A percentile compares a stretch with the other conserved stretches of the same genome.
Conservation (phyloP, 495 filamentous ascomycete species). For the Aspergillus nanangensis region DNA sequence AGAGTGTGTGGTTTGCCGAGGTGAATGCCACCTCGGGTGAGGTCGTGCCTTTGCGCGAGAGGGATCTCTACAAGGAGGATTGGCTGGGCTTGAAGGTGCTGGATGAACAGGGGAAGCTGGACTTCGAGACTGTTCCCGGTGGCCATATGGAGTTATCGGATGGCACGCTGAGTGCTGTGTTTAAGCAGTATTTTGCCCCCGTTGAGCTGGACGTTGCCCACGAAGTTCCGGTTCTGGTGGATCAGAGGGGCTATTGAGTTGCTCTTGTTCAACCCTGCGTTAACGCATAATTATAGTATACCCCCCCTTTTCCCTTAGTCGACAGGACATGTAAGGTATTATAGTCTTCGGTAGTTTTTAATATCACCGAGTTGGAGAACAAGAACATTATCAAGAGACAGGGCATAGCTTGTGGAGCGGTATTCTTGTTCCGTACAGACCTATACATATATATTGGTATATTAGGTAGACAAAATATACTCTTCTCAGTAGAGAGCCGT, state of each 20-base stretch:
- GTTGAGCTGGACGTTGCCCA: conserved; percentile 20
- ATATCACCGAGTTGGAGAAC: too few relatives aligned
- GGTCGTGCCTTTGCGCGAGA: conserved; percentile 63
- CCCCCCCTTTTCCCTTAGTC: too few relatives aligned
- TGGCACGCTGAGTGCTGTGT: conserved; percentile 57
- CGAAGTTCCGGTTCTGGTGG: conserved; percentile 12
- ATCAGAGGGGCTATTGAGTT: conserved; percentile 14
- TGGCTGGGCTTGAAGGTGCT: conserved; percentile 85
- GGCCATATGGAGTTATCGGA: conserved; percentile 81
- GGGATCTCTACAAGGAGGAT: conserved; percentile 80
- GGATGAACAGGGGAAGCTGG: conserved; percentile 73
- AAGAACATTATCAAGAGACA: too few relatives aligned
- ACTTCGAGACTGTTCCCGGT: conserved; percentile 66
- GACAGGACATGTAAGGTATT: too few relatives aligned
- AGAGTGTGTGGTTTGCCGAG: conserved; percentile 88
- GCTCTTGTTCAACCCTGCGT: neutral
- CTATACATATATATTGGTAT: too few relatives aligned
- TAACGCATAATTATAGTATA: too few relatives aligned
- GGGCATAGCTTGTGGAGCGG: too few relatives aligned
- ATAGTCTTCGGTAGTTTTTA: too few relatives aligned
- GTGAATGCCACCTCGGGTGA: conserved; percentile 63
- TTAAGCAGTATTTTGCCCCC: conserved; percentile 64
- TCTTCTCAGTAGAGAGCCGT: too few relatives aligned
- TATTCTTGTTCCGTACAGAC: too few relatives aligned
- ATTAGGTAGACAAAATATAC: too few relatives aligned